Conservation (phyloP, 768 basidiomycete genomes). For the Chlorophyllum brunneum region DNA sequence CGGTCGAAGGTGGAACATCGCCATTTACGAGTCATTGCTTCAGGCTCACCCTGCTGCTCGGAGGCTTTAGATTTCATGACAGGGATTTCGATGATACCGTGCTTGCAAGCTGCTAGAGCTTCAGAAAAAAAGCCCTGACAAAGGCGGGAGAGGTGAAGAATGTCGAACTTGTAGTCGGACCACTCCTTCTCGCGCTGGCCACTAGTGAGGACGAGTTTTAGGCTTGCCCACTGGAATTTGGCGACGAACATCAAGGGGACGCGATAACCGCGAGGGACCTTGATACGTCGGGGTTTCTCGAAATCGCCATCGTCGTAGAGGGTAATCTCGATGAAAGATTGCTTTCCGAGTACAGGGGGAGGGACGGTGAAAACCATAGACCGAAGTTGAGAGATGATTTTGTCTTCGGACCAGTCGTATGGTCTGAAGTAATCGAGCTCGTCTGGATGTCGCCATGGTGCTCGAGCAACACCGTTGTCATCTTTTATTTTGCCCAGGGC, state of each 20-base stretch:
- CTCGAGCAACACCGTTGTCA: not conserved
- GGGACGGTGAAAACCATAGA: slow-evolving; percentile 35
- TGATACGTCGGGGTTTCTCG: slow-evolving; percentile 9
- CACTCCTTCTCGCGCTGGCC: slow-evolving; percentile 32
- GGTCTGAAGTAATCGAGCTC: slow-evolving; percentile 35
- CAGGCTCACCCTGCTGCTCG: slow-evolving; percentile 4
- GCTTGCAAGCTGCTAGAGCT: slow-evolving; percentile 24
- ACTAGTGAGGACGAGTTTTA: slow-evolving; percentile 36
- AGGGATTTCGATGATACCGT: slow-evolving; percentile 4
- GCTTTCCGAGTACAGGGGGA: slow-evolving; percentile 19
- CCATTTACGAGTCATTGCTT: slow-evolving; percentile 25
- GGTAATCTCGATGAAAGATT: slow-evolving; percentile 16
- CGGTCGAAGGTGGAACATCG: slow-evolving; percentile 39
- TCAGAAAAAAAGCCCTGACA: slow-evolving; percentile 30
- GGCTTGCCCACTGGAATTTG: slow-evolving; percentile 39
- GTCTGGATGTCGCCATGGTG: slow-evolving; percentile 36
- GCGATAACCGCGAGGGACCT: slow-evolving; percentile 34
- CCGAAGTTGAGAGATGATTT: slow-evolving; percentile 29
- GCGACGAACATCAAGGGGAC: slow-evolving; percentile 43
- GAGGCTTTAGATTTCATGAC: slow-evolving; percentile 1
- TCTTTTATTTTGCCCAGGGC: slow-evolving; percentile 1
- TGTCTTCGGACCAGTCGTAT: slow-evolving; percentile 27
- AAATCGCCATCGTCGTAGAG: slow-evolving; percentile 16
- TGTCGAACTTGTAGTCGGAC: slow-evolving; percentile 37
- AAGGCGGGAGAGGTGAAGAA: slow-evolving; percentile 38